Conservation (phyloP, 371 early-diverging fungal species). For the Mortierella sp. region DNA sequence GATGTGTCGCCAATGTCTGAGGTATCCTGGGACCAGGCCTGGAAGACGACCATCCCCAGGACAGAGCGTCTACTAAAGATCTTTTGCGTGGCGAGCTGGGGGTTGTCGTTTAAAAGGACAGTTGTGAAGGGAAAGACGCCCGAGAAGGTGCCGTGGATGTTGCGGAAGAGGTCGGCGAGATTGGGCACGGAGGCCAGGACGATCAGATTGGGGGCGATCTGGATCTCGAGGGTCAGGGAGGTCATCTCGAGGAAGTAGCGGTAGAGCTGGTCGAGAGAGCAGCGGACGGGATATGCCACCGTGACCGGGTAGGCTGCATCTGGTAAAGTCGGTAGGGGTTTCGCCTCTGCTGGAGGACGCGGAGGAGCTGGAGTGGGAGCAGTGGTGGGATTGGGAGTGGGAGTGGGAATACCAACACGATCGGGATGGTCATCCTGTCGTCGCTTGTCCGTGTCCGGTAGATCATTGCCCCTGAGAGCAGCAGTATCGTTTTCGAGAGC, state of each 20-base stretch:
- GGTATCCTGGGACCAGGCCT: conserved; percentile 53
- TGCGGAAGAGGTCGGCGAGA: conserved; percentile 34
- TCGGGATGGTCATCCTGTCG: not conserved
- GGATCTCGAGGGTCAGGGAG: conserved; percentile 39
- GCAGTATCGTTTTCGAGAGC: not conserved
- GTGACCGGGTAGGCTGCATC: conserved; percentile 43
- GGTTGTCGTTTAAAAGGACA: conserved; percentile 21
- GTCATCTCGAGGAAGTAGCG: conserved; percentile 45
- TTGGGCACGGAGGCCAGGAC: conserved; percentile 41
- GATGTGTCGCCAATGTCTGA: conserved; percentile 49
- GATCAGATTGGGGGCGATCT: conserved; percentile 33
- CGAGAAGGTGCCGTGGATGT: conserved; percentile 49
- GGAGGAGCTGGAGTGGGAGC: not conserved
- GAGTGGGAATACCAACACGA: not conserved
- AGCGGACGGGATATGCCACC: conserved; percentile 47
- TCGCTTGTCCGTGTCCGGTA: not conserved
- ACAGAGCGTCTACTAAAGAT: conserved; percentile 20
- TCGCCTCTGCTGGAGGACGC: not conserved
- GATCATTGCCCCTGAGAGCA: not conserved
- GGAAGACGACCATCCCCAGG: conserved; percentile 52
- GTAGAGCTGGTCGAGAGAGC: conserved; percentile 39
- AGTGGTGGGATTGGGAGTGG: not conserved
- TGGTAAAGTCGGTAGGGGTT: conserved; percentile 45
- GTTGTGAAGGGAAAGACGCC: conserved; percentile 44
- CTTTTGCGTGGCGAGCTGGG: conserved; percentile 10